phyloP scores from a whole-genome alignment of 78 protist species.

The Speleostelium caveatum region DNA sequence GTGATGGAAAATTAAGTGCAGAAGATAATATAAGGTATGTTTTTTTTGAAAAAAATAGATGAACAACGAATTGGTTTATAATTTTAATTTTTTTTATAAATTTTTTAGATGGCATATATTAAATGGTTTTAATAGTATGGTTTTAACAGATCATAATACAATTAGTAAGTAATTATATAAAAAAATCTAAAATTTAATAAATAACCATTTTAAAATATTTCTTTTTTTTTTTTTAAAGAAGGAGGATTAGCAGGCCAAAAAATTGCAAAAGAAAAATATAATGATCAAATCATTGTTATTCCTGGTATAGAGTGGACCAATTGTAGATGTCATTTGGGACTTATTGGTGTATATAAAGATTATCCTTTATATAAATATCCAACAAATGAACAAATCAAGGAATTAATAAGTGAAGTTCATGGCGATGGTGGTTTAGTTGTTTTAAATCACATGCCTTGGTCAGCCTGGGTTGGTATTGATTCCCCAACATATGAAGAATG shows the following conservation, averaged over 20 bases:
- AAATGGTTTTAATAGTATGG: constrained; percentile 59
- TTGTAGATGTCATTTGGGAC: constrained; percentile 45
- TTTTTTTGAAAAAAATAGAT: no score
- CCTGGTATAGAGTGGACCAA: constrained; percentile 59
- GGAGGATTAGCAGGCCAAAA: constrained; percentile 37
- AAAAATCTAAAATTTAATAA: no score
- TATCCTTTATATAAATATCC: constrained; percentile 19
- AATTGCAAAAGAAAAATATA: constrained; percentile 46
- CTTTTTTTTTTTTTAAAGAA: no score
- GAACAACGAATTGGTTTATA: no score
- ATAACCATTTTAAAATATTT: no score
- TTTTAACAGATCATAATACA: constrained; percentile 58
- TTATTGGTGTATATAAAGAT: constrained; percentile 26
- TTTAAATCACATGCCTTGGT: constrained; percentile 66
- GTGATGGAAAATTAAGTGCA: constrained; percentile 37
- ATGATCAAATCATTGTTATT: constrained; percentile 33
- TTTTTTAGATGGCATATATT: constrained; percentile 66
- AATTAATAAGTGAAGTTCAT: constrained; percentile 15
- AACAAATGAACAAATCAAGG: constrained; percentile 27
- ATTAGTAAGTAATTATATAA: no score
- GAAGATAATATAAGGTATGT: constrained; percentile 32
- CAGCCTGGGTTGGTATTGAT: constrained; percentile 30
- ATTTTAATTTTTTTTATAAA: no score
- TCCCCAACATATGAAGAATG: constrained; percentile 19
- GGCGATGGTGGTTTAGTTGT: constrained; percentile 51